Evolutionary conservation across 2,329 filamentous ascomycete genomes (phyloP).

Genomic region (Apiospora rasikravindrae): DNA sequence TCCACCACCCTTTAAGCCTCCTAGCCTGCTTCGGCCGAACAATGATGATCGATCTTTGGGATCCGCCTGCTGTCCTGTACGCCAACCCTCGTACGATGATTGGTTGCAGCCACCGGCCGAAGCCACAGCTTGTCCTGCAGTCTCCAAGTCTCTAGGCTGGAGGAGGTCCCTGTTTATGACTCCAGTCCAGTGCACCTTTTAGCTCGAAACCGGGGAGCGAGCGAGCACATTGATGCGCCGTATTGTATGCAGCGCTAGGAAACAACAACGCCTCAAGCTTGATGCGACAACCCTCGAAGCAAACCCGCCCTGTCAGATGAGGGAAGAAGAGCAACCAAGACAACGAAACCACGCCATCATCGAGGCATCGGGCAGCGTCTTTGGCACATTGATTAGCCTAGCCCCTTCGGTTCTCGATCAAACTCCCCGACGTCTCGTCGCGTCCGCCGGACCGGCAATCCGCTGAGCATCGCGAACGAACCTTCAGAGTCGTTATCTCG

Average conservation of each 20-base stretch:
- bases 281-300: conserved; percentile 7
- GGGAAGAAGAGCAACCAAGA: neutral
- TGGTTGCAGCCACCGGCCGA: conserved; percentile 6
- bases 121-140: conserved; percentile 9
- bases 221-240: neutral
- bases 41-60: neutral
- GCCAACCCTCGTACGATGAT: neutral
- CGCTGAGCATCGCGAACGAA: neutral
- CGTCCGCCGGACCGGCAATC: neutral
- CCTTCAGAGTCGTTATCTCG: neutral
- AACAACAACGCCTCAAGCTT: conserved; percentile 7
- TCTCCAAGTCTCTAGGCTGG: neutral
- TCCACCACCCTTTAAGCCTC: neutral
- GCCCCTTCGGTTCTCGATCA: neutral
- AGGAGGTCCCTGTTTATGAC: conserved; percentile 5
- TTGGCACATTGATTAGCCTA: neutral
- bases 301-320: neutral
- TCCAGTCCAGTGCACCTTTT: conserved; percentile 15
- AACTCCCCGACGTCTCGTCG: neutral
- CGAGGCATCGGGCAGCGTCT: neutral
- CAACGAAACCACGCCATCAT: conserved; percentile 5
- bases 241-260: neutral
- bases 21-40: neutral
- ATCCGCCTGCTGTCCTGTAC: neutral
- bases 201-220: conserved; percentile 9